Conservation (phyloP, 345 rosid species). For the Excoecaria agallocha region DNA sequence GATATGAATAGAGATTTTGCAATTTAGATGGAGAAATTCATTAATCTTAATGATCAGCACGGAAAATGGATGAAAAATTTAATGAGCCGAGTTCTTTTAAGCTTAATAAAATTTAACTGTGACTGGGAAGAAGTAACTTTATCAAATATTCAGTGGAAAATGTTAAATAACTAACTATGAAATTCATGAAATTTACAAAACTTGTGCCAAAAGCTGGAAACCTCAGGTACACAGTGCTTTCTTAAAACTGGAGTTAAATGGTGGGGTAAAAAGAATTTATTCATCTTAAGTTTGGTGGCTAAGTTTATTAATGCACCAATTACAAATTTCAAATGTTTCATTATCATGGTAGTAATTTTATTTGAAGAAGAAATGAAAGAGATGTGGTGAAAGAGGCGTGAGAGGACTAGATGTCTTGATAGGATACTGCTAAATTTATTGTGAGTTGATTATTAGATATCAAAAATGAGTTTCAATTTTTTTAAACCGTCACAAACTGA, state of each 20-base stretch:
- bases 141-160: neutral
- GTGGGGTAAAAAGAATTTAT: neutral
- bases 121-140: neutral
- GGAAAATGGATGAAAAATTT: neutral
- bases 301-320: neutral
- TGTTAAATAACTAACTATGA: neutral
- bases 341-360: too few relatives aligned
- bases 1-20: neutral
- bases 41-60: neutral
- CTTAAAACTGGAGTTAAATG: neutral
- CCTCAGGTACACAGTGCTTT: neutral
- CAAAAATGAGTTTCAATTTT: too few relatives aligned
- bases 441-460: neutral
- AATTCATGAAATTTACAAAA: neutral
- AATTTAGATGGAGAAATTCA: neutral
- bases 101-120: neutral
- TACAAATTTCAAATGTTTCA: neutral
- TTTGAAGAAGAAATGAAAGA: too few relatives aligned
- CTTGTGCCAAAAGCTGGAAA: neutral
- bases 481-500: too few relatives aligned
- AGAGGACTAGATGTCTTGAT: too few relatives aligned
- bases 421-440: neutral
- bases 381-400: too few relatives aligned
- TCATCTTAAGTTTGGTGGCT: neutral
- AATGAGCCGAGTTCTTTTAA: neutral